Evolutionary conservation across 1,139 yeast genomes (phyloP), one percentile per base, ranked within the genome.

Genomic region (Blastobotrys capitulatus): DNA sequence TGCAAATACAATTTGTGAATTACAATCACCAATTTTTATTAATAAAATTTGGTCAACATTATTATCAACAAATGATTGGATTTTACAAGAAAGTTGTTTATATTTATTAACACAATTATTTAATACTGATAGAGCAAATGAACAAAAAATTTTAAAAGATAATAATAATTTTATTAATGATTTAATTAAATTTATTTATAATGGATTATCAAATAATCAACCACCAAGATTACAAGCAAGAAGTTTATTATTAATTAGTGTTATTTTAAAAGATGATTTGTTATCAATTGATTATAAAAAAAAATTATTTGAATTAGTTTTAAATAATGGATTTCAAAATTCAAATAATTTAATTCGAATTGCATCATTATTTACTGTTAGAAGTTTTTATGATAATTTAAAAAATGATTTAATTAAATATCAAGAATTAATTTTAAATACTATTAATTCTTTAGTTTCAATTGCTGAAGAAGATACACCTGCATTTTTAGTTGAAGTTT

Each of bases 401-500:
- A 42, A 35, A 5, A 42, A 35, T n/a, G 34, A 38, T 19, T 34
- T 52, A 15, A 43, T 38, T 9, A 44, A 44, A 15, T 52, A 50
- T 41, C 63, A 58, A 32, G 49, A 53, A 6, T 42, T 45, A 2
- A 58, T 77, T n/a, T 62, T 78, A 12, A 53, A 57, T 1, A 57
- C 74, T 1, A 70, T 80, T 16, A 58, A 67, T 1, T 64, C 75
- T 1, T 65, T 89, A n/a, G 63, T 77, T 2, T 77, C 75, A 1
- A 84, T 80, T 1, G 79, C 95, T 1, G 86, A 82, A 46, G 96
- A 87, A 44, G 97, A 90, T 59, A 79, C 96, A 0, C 81, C 87
- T 27, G 79, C 92, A 0, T 74, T 85, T 43, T 67, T 89, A 45
- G 75, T 87, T n/a, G 96, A 89, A 62, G 78, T 85, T 0, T 67